Evolutionary conservation across 169 alveolate genomes (phyloP).

Genomic region (Plasmodium cynomolgi): DNA sequence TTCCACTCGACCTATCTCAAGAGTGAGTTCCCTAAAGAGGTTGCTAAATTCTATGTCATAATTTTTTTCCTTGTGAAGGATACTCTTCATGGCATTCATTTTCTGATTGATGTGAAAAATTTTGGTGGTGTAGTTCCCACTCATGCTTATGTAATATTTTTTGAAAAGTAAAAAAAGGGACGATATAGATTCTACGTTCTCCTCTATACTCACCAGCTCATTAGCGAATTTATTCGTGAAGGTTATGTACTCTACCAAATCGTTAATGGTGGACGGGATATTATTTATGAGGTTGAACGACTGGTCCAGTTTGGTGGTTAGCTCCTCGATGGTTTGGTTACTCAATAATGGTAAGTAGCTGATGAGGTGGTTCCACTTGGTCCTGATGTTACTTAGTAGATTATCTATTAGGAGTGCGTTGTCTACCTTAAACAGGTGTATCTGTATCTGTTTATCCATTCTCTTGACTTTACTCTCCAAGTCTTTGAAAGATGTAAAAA

Average conservation of each 20-base stretch:
- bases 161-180: slow-evolving; percentile 39
- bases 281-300: slow-evolving; percentile 31
- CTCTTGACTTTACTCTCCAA: slow-evolving; percentile 25
- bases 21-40: slow-evolving; percentile 4
- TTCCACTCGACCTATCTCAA: slow-evolving; percentile 6
- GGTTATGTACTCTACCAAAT: slow-evolving; percentile 21
- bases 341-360: slow-evolving; percentile 56
- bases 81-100: slow-evolving; percentile 19
- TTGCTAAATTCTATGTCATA: slow-evolving; percentile 22
- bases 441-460: slow-evolving; percentile 17
- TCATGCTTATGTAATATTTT: slow-evolving; percentile 46
- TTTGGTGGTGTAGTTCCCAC: slow-evolving; percentile 45
- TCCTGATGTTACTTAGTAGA: slow-evolving; percentile 21
- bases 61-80: slow-evolving; percentile 19
- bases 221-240: slow-evolving; percentile 1
- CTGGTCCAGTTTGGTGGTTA: background rate
- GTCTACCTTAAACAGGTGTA: slow-evolving; percentile 33
- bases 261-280: slow-evolving; percentile 3
- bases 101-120: slow-evolving; percentile 52
- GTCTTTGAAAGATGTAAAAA: slow-evolving; percentile 28
- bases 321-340: slow-evolving; percentile 10
- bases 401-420: slow-evolving; percentile 12
- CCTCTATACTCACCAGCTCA: slow-evolving; percentile 36
- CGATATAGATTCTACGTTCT: slow-evolving; percentile 32
- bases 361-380: slow-evolving; percentile 21